Conservation (phyloP, 768 basidiomycete genomes). For the Rhizopogon rudus region DNA sequence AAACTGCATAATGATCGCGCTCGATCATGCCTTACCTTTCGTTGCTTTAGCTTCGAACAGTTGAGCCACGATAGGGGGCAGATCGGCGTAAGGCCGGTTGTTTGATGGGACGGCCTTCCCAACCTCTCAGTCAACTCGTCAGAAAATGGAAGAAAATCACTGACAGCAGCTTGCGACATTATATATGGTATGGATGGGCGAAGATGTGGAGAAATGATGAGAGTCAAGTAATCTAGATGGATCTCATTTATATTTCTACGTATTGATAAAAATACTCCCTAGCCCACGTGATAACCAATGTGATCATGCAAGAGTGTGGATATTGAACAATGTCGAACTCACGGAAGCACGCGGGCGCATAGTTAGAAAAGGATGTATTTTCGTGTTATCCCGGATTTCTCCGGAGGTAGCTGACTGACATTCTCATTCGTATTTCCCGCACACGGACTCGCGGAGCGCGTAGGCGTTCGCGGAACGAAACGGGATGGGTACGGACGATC, state of each 20-base stretch:
- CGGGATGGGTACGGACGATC: background rate
- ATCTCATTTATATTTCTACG: slow-evolving; percentile 13
- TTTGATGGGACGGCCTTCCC: slow-evolving; percentile 37
- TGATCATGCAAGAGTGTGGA: background rate
- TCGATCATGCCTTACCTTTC: slow-evolving; percentile 40
- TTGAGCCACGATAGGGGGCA: slow-evolving; percentile 44
- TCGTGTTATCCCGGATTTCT: background rate
- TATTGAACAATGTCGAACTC: background rate
- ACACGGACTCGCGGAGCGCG: too few relatives aligned
- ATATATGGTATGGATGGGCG: slow-evolving; percentile 4
- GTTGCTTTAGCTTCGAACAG: slow-evolving; percentile 65
- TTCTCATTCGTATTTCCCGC: background rate
- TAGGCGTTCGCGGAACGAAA: background rate
- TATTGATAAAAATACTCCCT: background rate
- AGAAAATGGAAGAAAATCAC: slow-evolving; percentile 10
- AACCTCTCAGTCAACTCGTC: background rate
- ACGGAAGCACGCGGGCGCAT: background rate
- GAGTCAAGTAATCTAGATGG: background rate
- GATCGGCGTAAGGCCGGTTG: slow-evolving; percentile 41
- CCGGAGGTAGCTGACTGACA: background rate
- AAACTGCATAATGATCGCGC: background rate
- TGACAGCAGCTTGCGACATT: slow-evolving; percentile 36
- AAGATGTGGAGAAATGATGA: background rate
- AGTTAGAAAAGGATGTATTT: background rate
- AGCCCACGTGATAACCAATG: slow-evolving; percentile 8